A percentile compares a stretch with the other conserved stretches of the same genome.
Conservation (phyloP, 2,329 filamentous ascomycete species). For the Blastomyces emzantsi region DNA sequence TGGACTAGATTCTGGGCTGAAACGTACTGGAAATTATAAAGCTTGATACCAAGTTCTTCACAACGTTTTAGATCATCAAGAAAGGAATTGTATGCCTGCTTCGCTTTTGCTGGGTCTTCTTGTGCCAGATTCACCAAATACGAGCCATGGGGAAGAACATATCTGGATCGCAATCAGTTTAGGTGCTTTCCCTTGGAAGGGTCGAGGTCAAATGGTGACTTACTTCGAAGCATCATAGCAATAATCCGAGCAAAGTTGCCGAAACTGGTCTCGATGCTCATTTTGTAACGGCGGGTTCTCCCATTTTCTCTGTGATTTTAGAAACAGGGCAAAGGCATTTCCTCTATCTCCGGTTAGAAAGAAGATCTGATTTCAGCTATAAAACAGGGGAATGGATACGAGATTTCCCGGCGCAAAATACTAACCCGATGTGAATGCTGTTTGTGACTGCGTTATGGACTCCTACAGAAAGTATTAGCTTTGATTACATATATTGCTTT, state of each 20-base stretch:
- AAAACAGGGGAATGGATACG: background rate
- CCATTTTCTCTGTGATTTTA: slow-evolving; percentile 97
- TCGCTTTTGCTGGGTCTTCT: slow-evolving; percentile 65
- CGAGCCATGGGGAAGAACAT: slow-evolving; percentile 84
- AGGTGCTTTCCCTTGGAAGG: background rate
- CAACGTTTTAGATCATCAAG: slow-evolving; percentile 81
- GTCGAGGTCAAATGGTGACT: slow-evolving; percentile 7
- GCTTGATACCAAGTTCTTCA: slow-evolving; percentile 69
- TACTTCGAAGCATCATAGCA: slow-evolving; percentile 58
- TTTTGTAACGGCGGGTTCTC: slow-evolving; percentile 65
- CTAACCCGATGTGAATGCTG: slow-evolving; percentile 60
- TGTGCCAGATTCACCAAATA: slow-evolving; percentile 96
- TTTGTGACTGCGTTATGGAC: slow-evolving; percentile 83
- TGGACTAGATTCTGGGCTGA: background rate
- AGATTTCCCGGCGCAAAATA: slow-evolving; percentile 1
- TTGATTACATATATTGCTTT: background rate
- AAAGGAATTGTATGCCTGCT: slow-evolving; percentile 78
- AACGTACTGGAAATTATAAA: slow-evolving; percentile 88
- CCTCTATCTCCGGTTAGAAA: slow-evolving; percentile 44
- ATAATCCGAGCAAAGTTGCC: slow-evolving; percentile 56
- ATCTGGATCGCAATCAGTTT: slow-evolving; percentile 31
- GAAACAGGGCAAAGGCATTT: slow-evolving; percentile 88
- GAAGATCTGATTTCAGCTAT: background rate
- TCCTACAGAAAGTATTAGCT: slow-evolving; percentile 41
- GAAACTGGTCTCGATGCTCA: slow-evolving; percentile 61